Conservation (phyloP, 208 protist species). For the Trypanosoma vivax region DNA sequence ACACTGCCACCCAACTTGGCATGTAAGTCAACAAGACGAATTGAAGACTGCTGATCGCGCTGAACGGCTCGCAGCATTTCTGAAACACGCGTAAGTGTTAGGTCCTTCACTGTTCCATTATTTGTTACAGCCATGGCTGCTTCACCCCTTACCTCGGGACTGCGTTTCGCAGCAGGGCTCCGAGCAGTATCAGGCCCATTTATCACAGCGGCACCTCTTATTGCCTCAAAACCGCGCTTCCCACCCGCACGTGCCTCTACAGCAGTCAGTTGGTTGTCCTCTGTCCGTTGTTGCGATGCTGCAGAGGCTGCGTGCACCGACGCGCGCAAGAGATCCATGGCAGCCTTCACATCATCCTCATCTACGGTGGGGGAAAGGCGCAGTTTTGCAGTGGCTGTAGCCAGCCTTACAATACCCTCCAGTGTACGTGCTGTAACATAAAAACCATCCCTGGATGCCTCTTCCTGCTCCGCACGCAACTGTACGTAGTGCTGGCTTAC, state of each 20-base stretch:
- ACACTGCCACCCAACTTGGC: slow-evolving; percentile 24
- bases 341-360: slow-evolving; percentile 80
- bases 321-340: slow-evolving; percentile 73
- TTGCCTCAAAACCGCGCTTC: slow-evolving; percentile 20
- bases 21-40: slow-evolving; percentile 49
- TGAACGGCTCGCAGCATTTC: slow-evolving; percentile 54
- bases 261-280: slow-evolving; percentile 47
- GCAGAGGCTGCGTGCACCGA: slow-evolving; percentile 77
- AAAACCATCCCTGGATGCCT: slow-evolving; percentile 64
- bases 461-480: slow-evolving; percentile 79
- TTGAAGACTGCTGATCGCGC: slow-evolving; percentile 48
- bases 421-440: slow-evolving; percentile 95
- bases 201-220: background rate
- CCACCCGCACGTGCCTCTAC: slow-evolving; percentile 23
- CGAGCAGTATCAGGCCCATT: background rate
- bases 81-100: slow-evolving; percentile 22
- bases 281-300: slow-evolving; percentile 53
- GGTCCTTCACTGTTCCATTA: background rate
- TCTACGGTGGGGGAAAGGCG: slow-evolving; percentile 80
- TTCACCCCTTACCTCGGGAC: background rate
- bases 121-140: background rate
- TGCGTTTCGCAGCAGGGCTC: background rate
- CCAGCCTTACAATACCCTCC: slow-evolving; percentile 95
- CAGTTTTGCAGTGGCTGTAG: slow-evolving; percentile 93
- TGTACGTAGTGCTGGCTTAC: slow-evolving; percentile 89